Evolutionary conservation across 768 basidiomycete genomes (phyloP).

Genomic region (Mycena polygramma): DNA sequence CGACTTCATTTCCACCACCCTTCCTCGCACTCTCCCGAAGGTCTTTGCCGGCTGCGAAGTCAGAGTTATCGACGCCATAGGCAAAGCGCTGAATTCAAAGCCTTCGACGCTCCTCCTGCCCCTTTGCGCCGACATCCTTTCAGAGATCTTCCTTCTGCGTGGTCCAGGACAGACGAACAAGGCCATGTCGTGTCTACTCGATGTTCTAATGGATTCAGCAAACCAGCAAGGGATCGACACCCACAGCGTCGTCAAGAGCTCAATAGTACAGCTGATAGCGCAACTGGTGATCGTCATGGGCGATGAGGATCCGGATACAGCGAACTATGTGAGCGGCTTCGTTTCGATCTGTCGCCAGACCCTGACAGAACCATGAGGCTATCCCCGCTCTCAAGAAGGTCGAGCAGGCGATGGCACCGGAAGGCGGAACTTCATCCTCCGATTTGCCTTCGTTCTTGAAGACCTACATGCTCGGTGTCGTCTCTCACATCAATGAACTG

Average conservation of each 20-base stretch:
- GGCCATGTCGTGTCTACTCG: slow-evolving; percentile 72
- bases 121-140: slow-evolving; percentile 72
- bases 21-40: slow-evolving; percentile 74
- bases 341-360: not conserved
- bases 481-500: slow-evolving; percentile 87
- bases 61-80: slow-evolving; percentile 72
- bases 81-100: slow-evolving; percentile 60
- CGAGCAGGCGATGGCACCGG: slow-evolving; percentile 59
- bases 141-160: slow-evolving; percentile 73
- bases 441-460: slow-evolving; percentile 75
- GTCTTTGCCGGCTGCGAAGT: slow-evolving; percentile 74
- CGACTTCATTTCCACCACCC: slow-evolving; percentile 75
- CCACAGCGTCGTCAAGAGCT: slow-evolving; percentile 72
- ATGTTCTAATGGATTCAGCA: slow-evolving; percentile 65
- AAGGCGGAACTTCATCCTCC: slow-evolving; percentile 44
- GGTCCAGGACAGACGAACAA: slow-evolving; percentile 67
- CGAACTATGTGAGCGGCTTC: slow-evolving; percentile 57
- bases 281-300: slow-evolving; percentile 85
- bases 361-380: slow-evolving; percentile 43
- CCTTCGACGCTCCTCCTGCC: slow-evolving; percentile 66
- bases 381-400: slow-evolving; percentile 54
- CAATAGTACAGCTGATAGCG: slow-evolving; percentile 76
- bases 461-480: slow-evolving; percentile 84
- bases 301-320: slow-evolving; percentile 65
- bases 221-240: slow-evolving; percentile 55